Base-by-base conservation (phyloP, 23 red algal genomes). In the Gracilaria vermiculophylla region DNA sequence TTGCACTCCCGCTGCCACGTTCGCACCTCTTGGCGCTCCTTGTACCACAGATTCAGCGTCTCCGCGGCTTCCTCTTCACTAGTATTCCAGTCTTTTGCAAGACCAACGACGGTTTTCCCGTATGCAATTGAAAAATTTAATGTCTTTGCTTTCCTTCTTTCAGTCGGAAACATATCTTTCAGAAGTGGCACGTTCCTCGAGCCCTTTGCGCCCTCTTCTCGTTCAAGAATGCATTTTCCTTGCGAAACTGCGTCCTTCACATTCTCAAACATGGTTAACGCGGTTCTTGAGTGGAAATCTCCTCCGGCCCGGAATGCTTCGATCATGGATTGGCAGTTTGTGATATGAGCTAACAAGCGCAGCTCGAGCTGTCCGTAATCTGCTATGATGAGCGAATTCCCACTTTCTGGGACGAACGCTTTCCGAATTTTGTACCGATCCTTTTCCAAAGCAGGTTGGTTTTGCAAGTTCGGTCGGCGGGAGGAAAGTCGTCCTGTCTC, bases 101-200 rank as follows among this genome's bases (percentile, higher is more conserved):
- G 73, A 20, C 95, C 95, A 31, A 54, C 80, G 27, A 92, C 60
- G 2, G 95, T 97, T 39, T 97, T 97, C 21, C 95, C 95, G 67
- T 97, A 97, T 0, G 95, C 95, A 32, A 97, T 97, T 21, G 95
- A 97, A 86, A 97, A 97, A 41, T 97, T 97, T 5, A 97, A 55
- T 25, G 83, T 91, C 66, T 97, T 97, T 28, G 95, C 95, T 40
- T 88, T 86, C 55, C 87, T 76, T 70, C 95, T 77, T 55, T 97
- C 90, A 17, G 39, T 69, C 7, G 90, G 47, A 79, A 90, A 97
- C 78, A 82, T 71, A 40, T 97, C 95, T 42, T 97, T 97, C 0
- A 97, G 35, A 28, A 97, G 91, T 37, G 95, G 95, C 28, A 86
- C 40, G 2, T 32, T 10, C 8, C 32, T 45, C 51, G 60, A 8